A percentile compares a stretch with the other conserved stretches of the same genome.
phyloP scores from a whole-genome alignment of 208 protist genomes.

The Naegleria gruberi region DNA sequence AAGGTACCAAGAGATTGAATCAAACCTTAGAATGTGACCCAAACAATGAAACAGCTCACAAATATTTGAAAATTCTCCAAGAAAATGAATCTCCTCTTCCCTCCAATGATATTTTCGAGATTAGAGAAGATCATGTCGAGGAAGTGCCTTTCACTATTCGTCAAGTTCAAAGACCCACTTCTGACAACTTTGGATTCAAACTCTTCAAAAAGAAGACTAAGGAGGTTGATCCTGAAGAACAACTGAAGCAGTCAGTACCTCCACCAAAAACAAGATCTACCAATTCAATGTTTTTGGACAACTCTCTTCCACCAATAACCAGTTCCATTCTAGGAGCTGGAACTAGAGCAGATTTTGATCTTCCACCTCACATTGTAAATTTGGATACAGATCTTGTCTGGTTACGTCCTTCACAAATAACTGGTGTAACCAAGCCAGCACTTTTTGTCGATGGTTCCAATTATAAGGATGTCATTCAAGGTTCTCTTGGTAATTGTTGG shows the following conservation, averaged over 20 bases:
- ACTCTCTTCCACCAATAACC: not conserved
- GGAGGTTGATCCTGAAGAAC: not conserved
- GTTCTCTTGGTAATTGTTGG: conserved; percentile 17
- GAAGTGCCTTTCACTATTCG: no score
- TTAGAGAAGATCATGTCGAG: no score
- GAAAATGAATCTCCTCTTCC: no score
- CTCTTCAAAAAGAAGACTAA: not conserved
- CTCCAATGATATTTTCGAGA: no score
- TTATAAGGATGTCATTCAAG: not conserved
- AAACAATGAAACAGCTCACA: not conserved
- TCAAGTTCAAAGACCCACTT: no score
- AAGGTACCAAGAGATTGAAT: not conserved
- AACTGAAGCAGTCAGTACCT: not conserved
- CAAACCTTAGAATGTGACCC: not conserved
- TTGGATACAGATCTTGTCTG: not conserved
- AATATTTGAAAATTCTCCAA: not conserved
- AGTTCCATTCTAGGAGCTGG: not conserved
- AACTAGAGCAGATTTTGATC: not conserved
- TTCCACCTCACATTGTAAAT: not conserved
- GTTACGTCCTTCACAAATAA: not conserved
- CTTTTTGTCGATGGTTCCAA: not conserved
- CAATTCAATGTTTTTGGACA: not conserved
- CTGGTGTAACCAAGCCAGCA: not conserved
- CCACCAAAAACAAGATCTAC: not conserved
- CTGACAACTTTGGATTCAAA: no score